Conservation (phyloP, 2,329 filamentous ascomycete species). For the Neofusicoccum sp. region DNA sequence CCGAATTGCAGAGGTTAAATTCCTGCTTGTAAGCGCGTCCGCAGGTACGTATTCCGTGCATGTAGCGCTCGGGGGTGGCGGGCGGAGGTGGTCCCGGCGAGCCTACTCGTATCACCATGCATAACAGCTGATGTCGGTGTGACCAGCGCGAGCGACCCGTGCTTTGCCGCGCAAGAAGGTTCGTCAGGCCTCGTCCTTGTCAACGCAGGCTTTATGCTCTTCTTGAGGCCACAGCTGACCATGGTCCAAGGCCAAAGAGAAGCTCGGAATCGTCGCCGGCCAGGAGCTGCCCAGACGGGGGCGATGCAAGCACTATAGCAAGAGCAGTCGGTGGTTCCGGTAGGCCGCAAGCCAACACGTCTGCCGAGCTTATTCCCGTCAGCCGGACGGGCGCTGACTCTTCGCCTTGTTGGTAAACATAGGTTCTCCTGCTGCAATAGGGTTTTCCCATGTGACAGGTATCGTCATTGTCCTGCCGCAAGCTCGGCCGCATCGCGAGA, state of each 20-base stretch:
- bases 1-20: constrained; percentile 76
- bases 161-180: constrained; percentile 23
- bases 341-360: constrained; percentile 29
- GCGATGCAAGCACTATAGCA: constrained; percentile 57
- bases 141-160: constrained; percentile 25
- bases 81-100: constrained; percentile 13
- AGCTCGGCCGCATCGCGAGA: neutral
- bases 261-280: constrained; percentile 57
- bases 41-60: constrained; percentile 37
- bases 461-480: constrained; percentile 23
- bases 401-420: constrained; percentile 13
- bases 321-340: constrained; percentile 61
- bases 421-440: constrained; percentile 61
- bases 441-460: constrained; percentile 61
- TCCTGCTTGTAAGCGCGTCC: constrained; percentile 66
- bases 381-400: constrained; percentile 9
- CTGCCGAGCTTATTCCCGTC: neutral
- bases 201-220: neutral
- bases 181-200: constrained; percentile 9
- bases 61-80: neutral
- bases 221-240: neutral
- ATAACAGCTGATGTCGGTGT: constrained; percentile 12
- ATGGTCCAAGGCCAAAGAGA: constrained; percentile 38
- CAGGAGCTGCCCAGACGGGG: constrained; percentile 57
- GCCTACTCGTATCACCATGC: constrained; percentile 18